Evolutionary conservation across 2,329 filamentous ascomycete genomes (phyloP), one percentile per base, ranked within the genome.

Genomic region (Trichoderma sp.): DNA sequence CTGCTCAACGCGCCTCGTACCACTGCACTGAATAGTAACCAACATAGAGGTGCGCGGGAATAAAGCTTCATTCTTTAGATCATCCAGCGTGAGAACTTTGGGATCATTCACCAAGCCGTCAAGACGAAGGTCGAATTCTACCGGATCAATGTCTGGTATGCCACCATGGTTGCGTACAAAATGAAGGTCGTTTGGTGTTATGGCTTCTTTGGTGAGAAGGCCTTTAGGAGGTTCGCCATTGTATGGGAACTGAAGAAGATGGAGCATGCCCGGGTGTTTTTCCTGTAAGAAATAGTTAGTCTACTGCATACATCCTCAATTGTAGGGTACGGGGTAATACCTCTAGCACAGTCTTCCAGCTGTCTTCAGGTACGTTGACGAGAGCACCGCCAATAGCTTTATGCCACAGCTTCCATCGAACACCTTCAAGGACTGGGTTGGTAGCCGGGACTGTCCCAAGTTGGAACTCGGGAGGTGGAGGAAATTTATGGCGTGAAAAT

Each of bases 111-210:
- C 90, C 0, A 91, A 82, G 0, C 90, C 90, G 71, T 89, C 88
- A 6, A 93, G 78, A 2, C 82, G 80, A 18, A 91, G 82, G 28
- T 81, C 84, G 76, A 82, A 91, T 3, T 85, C 82, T 0, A 87
- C 83, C 1, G 84, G 81, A 9, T 91, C 85, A 69, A 93, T 92
- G 8, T 87, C 82, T 0, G 92, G 92, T 21, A 93, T 89, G 0
- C 91, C 91, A 11, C 91, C 91, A 73, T 93, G 91, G 72, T 93
- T 93, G 8, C 91, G 84, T 0, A 93, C 88, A 74, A 92, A 93
- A 74, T 90, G 87, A 0, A 80, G 75, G 0, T 75, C 62, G 73
- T 92, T 93, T 0, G 85, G 82, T 0, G 91, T 93, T 51, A 93
- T 85, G 0, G 86, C 84, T 18, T 84, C 84, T 0, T 86, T 85